Base-by-base conservation (phyloP, 2,329 filamentous ascomycete genomes). In the Fusarium lyarnte region DNA sequence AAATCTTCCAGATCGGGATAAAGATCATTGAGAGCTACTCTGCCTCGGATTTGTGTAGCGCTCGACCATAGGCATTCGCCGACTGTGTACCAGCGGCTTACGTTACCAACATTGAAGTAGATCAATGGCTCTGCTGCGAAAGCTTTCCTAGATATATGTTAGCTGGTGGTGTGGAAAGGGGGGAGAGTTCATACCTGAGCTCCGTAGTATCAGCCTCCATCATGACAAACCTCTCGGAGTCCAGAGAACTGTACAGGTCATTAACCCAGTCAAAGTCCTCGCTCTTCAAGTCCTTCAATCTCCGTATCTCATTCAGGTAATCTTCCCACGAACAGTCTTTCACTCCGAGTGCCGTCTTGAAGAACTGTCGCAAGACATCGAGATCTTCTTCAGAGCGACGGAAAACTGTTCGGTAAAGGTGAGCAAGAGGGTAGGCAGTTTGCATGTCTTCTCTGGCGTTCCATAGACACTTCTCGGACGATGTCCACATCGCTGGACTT, bases 51-150 rank as follows among this genome's bases (percentile, higher is more conserved):
- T 6, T 67, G 66, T 5, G 79, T 76, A 2, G 77, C 72, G 31
- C 76, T 79, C 1, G 80, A 81, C 81, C 81, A 83, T 1, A 83
- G 63, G 58, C 81, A 83, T 21, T 82, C 61, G 0, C 69, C 66
- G 1, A 69, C 41, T 4, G 69, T 78, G 45, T 79, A 69, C 81
- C 81, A 83, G 14, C 43, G 63, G 33, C 66, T 69, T 11, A 35
- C 39, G 8, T 63, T 57, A 1, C 58, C 53, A 1, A n/a, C n/a
- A 6, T 58, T 63, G 29, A 62, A 63, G 46, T 67, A 74, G 16
- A 75, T 62, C 25, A 75, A 8, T 10, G 52, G 14, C 13, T 75
- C 73, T 6, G 67, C n/a, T 0, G 33, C 16, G 8, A 75, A 75
- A 0, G 41, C 33, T 33, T 69, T 57, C 31, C 73, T 75, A 5